phyloP scores from a whole-genome alignment of 2,329 filamentous ascomycete species.

The Chaetothyriales sp. region DNA sequence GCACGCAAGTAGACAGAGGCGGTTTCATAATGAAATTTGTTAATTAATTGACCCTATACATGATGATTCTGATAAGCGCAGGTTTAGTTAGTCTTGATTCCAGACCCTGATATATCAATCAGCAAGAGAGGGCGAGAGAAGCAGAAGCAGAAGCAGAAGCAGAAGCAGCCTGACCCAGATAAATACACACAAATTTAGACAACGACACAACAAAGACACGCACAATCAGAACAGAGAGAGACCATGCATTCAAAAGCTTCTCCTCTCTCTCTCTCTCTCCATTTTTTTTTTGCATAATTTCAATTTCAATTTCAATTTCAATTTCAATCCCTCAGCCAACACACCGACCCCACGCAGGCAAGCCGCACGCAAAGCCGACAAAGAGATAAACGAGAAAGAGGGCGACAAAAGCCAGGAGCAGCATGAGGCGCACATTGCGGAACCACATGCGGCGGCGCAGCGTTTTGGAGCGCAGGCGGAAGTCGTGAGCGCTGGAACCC shows the following conservation, averaged over 20 bases:
- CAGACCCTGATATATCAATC: too few relatives aligned
- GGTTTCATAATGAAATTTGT: not conserved
- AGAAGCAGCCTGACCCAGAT: too few relatives aligned
- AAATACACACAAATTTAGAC: too few relatives aligned
- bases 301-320: too few relatives aligned
- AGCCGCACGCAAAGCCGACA: conserved; percentile 55
- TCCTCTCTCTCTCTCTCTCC: too few relatives aligned
- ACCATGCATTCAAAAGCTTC: too few relatives aligned
- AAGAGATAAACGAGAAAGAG: conserved; percentile 57
- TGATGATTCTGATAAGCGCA: not conserved
- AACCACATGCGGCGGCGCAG: conserved; percentile 96
- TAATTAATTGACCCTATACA: not conserved
- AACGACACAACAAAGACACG: too few relatives aligned
- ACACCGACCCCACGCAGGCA: conserved; percentile 41
- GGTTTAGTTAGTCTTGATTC: too few relatives aligned
- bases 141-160: too few relatives aligned
- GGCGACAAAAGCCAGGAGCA: conserved; percentile 53
- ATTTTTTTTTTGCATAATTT: too few relatives aligned
- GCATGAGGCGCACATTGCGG: conserved; percentile 97
- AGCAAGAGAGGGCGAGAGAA: too few relatives aligned
- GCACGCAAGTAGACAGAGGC: not conserved
- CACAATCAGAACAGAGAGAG: too few relatives aligned
- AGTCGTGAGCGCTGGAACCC: conserved; percentile 77
- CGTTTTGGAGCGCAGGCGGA: conserved; percentile 70
- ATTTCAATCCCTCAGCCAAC: conserved; percentile 18